Conservation (phyloP, 2,329 filamentous ascomycete species). For the Teratosphaeria gauchensis region DNA sequence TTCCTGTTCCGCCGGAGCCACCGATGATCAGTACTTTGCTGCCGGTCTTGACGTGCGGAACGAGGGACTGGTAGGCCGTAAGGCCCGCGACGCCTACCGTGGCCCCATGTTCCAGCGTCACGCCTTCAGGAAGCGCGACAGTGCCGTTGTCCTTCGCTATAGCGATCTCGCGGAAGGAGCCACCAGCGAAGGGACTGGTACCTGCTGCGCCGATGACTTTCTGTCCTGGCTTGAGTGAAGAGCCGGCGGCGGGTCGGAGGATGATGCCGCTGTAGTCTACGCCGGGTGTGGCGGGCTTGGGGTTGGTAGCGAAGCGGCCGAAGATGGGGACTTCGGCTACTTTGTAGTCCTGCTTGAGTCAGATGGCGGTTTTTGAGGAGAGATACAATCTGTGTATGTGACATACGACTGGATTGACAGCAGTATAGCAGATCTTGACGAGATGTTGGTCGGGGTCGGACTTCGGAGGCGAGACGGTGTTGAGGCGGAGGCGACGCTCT, state of each 20-base stretch:
- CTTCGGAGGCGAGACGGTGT: constrained; percentile 31
- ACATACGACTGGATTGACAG: constrained; percentile 39
- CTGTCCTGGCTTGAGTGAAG: constrained; percentile 26
- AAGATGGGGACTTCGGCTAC: constrained; percentile 42
- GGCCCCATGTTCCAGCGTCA: constrained; percentile 29
- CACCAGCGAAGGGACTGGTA: constrained; percentile 16
- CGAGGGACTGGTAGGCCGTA: constrained; percentile 31
- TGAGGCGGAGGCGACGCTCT: constrained; percentile 45
- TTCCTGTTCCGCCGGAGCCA: constrained; percentile 52
- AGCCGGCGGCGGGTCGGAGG: constrained; percentile 29
- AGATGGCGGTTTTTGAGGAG: constrained; percentile 24
- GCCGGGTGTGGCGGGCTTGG: constrained; percentile 38
- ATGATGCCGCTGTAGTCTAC: constrained; percentile 46
- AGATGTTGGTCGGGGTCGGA: constrained; percentile 40
- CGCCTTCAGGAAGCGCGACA: constrained; percentile 34
- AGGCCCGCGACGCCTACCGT: constrained; percentile 26
- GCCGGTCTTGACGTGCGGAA: constrained; percentile 27
- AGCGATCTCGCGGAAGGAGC: constrained; percentile 30
- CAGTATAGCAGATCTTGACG: constrained; percentile 43
- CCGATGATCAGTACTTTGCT: constrained; percentile 56
- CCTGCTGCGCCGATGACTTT: constrained; percentile 34
- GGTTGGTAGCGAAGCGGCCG: constrained; percentile 22
- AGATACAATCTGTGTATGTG: constrained; percentile 19
- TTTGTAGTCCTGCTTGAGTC: constrained; percentile 46
- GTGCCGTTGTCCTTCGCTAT: constrained; percentile 28